Evolutionary conservation across 78 protist genomes (phyloP).

Genomic region (Kipferlia bialata): DNA sequence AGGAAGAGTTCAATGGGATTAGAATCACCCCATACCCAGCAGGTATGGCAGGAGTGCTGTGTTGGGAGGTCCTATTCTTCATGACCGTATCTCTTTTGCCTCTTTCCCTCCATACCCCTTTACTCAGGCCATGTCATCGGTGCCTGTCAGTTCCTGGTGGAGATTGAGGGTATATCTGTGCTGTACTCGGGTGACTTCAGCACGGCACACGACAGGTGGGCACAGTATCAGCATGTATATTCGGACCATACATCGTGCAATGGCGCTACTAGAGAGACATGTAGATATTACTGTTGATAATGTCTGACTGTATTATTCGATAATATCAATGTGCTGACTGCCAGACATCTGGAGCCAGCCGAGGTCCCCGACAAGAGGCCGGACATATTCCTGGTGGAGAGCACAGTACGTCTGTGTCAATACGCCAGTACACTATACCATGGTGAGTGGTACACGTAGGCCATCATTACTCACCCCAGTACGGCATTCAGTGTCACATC

Average conservation of each 20-base stretch:
- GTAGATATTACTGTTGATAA: too few species aligned
- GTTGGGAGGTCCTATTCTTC: too few species aligned
- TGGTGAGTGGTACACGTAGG: not conserved
- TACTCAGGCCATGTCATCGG: conserved; percentile 97
- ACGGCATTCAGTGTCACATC: conserved; percentile 27
- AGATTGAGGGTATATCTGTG: conserved; percentile 66
- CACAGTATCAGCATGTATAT: too few species aligned
- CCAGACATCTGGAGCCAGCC: conserved; percentile 86
- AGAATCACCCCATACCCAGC: conserved; percentile 59
- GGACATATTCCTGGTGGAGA: not conserved
- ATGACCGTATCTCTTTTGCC: too few species aligned
- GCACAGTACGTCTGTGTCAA: not conserved
- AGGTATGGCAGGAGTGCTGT: too few species aligned
- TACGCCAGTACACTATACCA: not conserved
- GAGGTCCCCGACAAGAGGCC: conserved; percentile 54
- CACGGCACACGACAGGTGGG: conserved; percentile 72
- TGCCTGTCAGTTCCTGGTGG: conserved; percentile 80
- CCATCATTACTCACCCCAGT: not conserved
- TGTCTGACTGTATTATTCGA: too few species aligned
- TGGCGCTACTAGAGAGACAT: too few species aligned
- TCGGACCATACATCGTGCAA: too few species aligned
- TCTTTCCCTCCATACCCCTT: too few species aligned
- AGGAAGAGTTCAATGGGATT: conserved; percentile 44
- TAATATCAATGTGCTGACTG: too few species aligned
- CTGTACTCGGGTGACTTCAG: conserved; percentile 90